A percentile compares a stretch with the other conserved stretches of the same genome.
Conservation (phyloP, 176 grass and related monocot species). For the Aegilops longissima region DNA sequence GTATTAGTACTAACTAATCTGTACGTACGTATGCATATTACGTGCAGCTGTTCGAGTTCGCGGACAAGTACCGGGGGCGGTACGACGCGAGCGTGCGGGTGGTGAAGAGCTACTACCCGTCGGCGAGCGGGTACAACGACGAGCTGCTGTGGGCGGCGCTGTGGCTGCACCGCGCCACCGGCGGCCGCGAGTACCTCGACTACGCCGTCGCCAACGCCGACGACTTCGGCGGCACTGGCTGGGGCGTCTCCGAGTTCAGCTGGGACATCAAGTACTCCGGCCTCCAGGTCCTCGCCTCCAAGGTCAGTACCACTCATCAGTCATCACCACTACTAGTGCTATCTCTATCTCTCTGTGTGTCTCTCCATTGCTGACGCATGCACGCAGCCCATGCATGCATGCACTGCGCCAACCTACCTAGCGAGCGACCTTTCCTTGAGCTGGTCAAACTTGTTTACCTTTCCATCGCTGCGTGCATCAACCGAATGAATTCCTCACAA, state of each 20-base stretch:
- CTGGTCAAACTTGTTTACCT: neutral
- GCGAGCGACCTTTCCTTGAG: neutral
- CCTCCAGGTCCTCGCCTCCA: slow-evolving; percentile 70
- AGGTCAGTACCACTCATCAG: slow-evolving; percentile 37
- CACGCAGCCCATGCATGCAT: neutral
- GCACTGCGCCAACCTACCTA: slow-evolving; percentile 20
- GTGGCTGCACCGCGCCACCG: slow-evolving; percentile 81
- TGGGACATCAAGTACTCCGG: slow-evolving; percentile 99
- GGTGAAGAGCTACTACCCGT: slow-evolving; percentile 78
- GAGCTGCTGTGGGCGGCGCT: slow-evolving; percentile 95
- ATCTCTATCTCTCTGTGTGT: too few species aligned
- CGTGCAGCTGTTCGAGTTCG: slow-evolving; percentile 79
- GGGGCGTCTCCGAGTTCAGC: slow-evolving; percentile 97
- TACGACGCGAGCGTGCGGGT: slow-evolving; percentile 67
- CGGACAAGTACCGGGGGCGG: slow-evolving; percentile 54
- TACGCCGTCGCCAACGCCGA: slow-evolving; percentile 67
- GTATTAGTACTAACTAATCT: neutral
- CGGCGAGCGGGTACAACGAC: slow-evolving; percentile 76
- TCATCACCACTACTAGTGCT: too few species aligned
- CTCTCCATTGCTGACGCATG: neutral
- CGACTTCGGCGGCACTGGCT: slow-evolving; percentile 63
- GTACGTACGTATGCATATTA: too few species aligned
- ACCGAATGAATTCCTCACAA: neutral
- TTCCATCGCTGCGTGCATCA: neutral
- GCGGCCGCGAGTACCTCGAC: slow-evolving; percentile 40